phyloP scores from a whole-genome alignment of 768 basidiomycete species.

The Trametes sanguinea region DNA sequence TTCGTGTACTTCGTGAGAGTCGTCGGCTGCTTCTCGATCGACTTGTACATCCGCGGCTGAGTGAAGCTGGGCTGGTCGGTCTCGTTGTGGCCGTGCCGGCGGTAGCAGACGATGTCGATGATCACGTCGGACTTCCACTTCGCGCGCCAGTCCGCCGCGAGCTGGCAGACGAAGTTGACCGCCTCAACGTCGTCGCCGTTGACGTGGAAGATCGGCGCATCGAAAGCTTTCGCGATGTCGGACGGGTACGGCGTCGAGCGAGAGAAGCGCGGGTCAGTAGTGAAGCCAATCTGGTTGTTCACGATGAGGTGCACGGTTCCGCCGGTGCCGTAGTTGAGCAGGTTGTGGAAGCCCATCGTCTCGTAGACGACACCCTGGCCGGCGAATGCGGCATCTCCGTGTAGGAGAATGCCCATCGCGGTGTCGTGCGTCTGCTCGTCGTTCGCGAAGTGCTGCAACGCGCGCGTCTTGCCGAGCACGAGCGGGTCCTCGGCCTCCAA shows the following conservation, averaged over 20 bases:
- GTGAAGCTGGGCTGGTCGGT: slow-evolving; percentile 99
- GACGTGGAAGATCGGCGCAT: slow-evolving; percentile 98
- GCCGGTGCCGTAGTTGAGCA: slow-evolving; percentile 94
- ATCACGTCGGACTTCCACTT: slow-evolving; percentile 99
- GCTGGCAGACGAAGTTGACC: slow-evolving; percentile 96
- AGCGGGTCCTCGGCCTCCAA: slow-evolving; percentile 96
- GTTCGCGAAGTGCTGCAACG: slow-evolving; percentile 89
- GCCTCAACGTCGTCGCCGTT: slow-evolving; percentile 99
- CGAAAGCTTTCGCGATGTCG: slow-evolving; percentile 97
- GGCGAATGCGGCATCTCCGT: slow-evolving; percentile 98
- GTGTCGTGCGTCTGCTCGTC: slow-evolving; percentile 79
- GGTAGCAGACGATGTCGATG: slow-evolving; percentile 97
- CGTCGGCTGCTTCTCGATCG: slow-evolving; percentile 91
- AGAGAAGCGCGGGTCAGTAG: slow-evolving; percentile 95
- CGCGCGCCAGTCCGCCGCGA: slow-evolving; percentile 97
- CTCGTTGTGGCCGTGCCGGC: slow-evolving; percentile 99
- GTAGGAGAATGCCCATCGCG: slow-evolving; percentile 93
- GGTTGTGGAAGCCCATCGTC: slow-evolving; percentile 96
- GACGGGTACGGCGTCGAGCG: slow-evolving; percentile 98
- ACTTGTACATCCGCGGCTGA: slow-evolving; percentile 97
- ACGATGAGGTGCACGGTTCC: slow-evolving; percentile 98
- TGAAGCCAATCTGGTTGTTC: slow-evolving; percentile 99
- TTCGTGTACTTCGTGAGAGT: slow-evolving; percentile 91
- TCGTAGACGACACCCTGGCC: slow-evolving; percentile 99
- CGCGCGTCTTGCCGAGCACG: slow-evolving; percentile 95